phyloP scores from a whole-genome alignment of 108 stramenopile species.

The Discostella pseudostelligera region DNA sequence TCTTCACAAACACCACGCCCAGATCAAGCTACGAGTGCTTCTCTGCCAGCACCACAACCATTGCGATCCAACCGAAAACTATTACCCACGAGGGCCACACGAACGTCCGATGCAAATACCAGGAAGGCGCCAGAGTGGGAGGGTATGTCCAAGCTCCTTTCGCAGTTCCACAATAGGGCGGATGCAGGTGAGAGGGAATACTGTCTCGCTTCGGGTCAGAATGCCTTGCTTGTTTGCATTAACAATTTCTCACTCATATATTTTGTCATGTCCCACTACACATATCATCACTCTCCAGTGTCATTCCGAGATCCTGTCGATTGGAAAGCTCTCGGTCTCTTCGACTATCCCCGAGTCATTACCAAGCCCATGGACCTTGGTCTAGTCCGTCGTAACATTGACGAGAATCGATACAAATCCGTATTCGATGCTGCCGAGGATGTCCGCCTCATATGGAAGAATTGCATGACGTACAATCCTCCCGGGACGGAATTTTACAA shows the following conservation, averaged over 20 bases:
- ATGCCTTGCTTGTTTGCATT: not conserved
- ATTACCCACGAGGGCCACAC: slow-evolving; percentile 8
- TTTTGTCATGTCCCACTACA: not conserved
- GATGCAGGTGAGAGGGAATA: slow-evolving; percentile 63
- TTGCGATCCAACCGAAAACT: not conserved
- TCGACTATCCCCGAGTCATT: slow-evolving; percentile 92
- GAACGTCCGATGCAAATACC: not conserved
- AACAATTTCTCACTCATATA: not conserved
- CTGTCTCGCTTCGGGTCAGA: not conserved
- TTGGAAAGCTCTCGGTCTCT: slow-evolving; percentile 90
- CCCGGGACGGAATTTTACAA: slow-evolving; percentile 85
- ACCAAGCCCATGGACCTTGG: slow-evolving; percentile 96
- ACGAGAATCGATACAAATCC: slow-evolving; percentile 66
- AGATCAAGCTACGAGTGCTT: not conserved
- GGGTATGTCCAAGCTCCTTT: slow-evolving; percentile 67
- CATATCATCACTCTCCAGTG: slow-evolving; percentile 28
- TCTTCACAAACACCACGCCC: not conserved
- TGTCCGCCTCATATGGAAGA: slow-evolving; percentile 92
- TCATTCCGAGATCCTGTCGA: slow-evolving; percentile 96
- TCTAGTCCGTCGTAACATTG: slow-evolving; percentile 81
- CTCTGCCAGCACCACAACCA: not conserved
- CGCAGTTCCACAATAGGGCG: slow-evolving; percentile 58
- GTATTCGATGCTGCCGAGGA: slow-evolving; percentile 85
- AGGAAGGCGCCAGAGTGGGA: slow-evolving; percentile 33
- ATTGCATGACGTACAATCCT: slow-evolving; percentile 94